Conservation (phyloP, 345 rosid species). For the Gossypium mustelinum region DNA sequence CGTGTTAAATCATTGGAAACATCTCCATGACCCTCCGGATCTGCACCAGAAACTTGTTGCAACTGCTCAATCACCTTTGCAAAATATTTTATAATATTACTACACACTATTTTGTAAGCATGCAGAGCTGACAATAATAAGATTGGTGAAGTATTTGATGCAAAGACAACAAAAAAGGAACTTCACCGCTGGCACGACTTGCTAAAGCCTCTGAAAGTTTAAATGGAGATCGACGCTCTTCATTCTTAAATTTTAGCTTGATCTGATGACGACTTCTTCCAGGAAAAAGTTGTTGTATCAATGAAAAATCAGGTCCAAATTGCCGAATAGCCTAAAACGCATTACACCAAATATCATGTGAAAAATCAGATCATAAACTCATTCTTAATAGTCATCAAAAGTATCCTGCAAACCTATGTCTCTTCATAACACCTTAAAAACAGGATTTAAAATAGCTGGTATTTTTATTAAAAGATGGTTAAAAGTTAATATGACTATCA, state of each 20-base stretch:
- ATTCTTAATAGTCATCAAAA: background rate
- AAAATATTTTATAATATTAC: background rate
- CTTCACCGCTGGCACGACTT: background rate
- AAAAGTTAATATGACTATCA: no score
- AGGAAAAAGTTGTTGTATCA: conserved; percentile 9
- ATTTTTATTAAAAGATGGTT: no score
- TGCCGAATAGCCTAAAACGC: conserved; percentile 2
- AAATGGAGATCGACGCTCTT: conserved; percentile 1
- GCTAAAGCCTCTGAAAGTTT: conserved; percentile 1
- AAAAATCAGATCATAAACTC: background rate
- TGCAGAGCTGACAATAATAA: background rate
- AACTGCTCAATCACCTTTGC: background rate
- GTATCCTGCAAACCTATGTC: background rate
- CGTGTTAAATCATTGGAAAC: background rate
- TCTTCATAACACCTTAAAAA: conserved; percentile 1
- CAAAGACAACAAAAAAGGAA: background rate
- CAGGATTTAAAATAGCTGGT: background rate
- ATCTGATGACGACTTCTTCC: conserved; percentile 6
- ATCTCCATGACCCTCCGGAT: background rate
- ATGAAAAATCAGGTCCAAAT: conserved; percentile 9
- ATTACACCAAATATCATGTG: background rate
- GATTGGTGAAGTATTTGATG: background rate
- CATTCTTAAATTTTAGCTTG: conserved; percentile 2
- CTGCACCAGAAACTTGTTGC: background rate
- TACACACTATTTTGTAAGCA: background rate